A percentile compares a stretch with the other conserved stretches of the same genome.
phyloP scores from a whole-genome alignment of 768 basidiomycete species.

The Sporobolomyces phaffii region DNA sequence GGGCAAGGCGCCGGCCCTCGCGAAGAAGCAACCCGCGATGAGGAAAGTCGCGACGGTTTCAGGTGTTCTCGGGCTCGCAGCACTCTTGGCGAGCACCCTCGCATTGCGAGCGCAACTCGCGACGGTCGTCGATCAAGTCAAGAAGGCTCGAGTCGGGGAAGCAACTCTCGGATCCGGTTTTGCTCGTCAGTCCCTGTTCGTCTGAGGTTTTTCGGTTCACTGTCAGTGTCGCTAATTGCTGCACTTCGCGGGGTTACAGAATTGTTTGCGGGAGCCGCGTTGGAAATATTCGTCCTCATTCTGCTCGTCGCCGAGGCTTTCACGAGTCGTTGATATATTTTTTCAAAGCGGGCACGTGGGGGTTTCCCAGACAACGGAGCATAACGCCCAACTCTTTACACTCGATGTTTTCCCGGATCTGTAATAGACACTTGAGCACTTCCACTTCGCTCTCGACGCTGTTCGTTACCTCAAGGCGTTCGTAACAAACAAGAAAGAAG shows the following conservation, averaged over 20 bases:
- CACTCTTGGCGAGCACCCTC: slow-evolving; percentile 6
- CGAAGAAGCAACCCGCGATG: not conserved
- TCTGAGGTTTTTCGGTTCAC: not conserved
- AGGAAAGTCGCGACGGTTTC: slow-evolving; percentile 9
- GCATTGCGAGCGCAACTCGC: slow-evolving; percentile 1
- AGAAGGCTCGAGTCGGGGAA: not conserved
- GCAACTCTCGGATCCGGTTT: slow-evolving; percentile 3
- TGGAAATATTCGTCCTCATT: slow-evolving; percentile 4
- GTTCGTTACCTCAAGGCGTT: not conserved
- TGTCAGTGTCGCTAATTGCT: not conserved
- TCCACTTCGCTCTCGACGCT: too few relatives aligned
- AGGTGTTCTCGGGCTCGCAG: not conserved
- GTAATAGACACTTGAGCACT: too few relatives aligned
- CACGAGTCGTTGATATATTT: not conserved
- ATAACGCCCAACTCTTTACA: too few relatives aligned
- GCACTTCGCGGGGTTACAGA: not conserved
- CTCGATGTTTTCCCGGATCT: too few relatives aligned
- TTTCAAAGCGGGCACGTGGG: too few relatives aligned
- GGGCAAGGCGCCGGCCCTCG: not conserved
- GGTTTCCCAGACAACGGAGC: too few relatives aligned
- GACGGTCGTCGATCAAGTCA: not conserved
- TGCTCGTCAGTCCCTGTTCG: slow-evolving; percentile 4
- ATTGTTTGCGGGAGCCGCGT: slow-evolving; percentile 8
- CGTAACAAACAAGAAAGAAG: too few relatives aligned
- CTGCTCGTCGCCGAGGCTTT: slow-evolving; percentile 13